Conservation (phyloP, 768 basidiomycete genomes). For the Kwoniella sp. region DNA sequence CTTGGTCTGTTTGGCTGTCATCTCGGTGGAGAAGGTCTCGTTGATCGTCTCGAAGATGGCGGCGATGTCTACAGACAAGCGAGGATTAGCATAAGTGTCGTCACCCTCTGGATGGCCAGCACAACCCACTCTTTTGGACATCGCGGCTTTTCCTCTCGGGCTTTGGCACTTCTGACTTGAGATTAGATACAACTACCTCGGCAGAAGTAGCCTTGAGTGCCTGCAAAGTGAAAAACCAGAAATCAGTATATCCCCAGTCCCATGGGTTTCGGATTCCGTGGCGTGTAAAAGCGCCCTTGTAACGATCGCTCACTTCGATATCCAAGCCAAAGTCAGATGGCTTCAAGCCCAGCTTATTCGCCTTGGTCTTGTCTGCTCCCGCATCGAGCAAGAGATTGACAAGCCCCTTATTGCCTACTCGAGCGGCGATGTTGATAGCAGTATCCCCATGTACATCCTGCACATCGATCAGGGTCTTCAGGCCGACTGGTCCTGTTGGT, state of each 20-base stretch:
- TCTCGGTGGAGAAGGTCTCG: slow-evolving; percentile 76
- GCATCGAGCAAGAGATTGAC: slow-evolving; percentile 86
- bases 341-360: slow-evolving; percentile 89
- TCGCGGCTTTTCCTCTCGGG: slow-evolving; percentile 76
- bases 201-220: slow-evolving; percentile 54
- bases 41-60: slow-evolving; percentile 77
- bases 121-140: slow-evolving; percentile 62
- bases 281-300: neutral
- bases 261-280: neutral
- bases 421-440: slow-evolving; percentile 88
- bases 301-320: slow-evolving; percentile 67
- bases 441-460: slow-evolving; percentile 97
- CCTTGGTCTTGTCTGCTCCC: slow-evolving; percentile 82
- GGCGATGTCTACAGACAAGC: slow-evolving; percentile 69
- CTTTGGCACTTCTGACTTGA: slow-evolving; percentile 71
- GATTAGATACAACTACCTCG: slow-evolving; percentile 75
- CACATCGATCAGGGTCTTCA: slow-evolving; percentile 73
- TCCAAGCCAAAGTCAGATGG: slow-evolving; percentile 95
- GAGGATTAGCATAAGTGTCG: neutral
- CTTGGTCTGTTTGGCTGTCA: slow-evolving; percentile 80
- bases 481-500: slow-evolving; percentile 5
- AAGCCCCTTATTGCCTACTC: slow-evolving; percentile 85
- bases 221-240: slow-evolving; percentile 22
- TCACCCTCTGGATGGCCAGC: no score
- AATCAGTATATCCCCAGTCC: no score